Base-by-base conservation (phyloP, 495 filamentous ascomycete genomes). In the Lasiosphaeriaceae sp. region DNA sequence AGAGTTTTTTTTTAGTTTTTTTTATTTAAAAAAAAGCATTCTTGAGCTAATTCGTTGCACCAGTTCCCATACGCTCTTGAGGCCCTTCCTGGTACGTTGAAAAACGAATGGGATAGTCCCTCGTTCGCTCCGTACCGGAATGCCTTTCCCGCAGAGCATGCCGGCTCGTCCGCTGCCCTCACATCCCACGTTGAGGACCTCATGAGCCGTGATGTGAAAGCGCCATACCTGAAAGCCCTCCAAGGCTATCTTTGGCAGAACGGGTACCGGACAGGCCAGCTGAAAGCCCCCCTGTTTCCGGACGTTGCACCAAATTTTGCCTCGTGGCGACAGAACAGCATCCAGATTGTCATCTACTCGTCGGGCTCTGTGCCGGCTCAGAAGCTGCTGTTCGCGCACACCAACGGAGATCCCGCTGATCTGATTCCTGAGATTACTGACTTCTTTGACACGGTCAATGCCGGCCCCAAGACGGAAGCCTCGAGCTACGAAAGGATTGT, bases 371-470 rank as follows among this genome's bases (percentile, higher is more conserved):
- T 90, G 14, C 72, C 82, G 50, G 87, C 87, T 22, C 87, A 90
- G 73, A 85, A 86, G 67, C 75, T 90, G 51, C 73, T 90, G 35
- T 90, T 90, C 67, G 62, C 71, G 53, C 78, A 89, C 70, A 88
- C 87, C n/a, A 72, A 81, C 61, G 69, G 72, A 9, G 56, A 71
- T 46, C 75, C 77, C 24, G 70, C 73, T n/a, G 84, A 90, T 61
- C 65, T 89, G 55, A 77, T 74, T 2, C 66, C 71, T 14, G 62
- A 77, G 45, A 76, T 90, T 55, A 69, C 70, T 23, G 82, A 75
- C 46, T 88, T 80, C 69, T 90, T 86, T 58, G 87, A 90, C 66
- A 90, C 87, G 6, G 79, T 86, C 39, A 90, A 84, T 59, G 86
- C 87, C n/a, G 87, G 87, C 8, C 73, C 78, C 58, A 90, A 90